Evolutionary conservation across 1,284 basidiomycete genomes (phyloP).

Genomic region (Vanrija sp.): DNA sequence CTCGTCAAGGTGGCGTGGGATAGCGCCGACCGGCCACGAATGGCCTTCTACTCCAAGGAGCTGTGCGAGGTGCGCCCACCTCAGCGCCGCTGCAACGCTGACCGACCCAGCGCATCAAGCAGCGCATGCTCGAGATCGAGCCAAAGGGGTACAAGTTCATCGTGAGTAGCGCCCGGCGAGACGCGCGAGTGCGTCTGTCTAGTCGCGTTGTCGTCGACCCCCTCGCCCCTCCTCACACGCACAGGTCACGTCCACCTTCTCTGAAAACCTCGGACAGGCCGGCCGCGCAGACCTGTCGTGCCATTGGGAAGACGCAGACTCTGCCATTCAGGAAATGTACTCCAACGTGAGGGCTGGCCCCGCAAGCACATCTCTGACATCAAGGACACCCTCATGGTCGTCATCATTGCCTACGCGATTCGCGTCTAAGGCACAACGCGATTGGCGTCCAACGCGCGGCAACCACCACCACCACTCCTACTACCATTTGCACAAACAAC

Average conservation of each 20-base stretch:
- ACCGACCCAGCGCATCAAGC: constrained; percentile 32
- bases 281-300: constrained; percentile 47
- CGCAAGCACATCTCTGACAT: neutral
- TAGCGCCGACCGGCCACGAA: constrained; percentile 25
- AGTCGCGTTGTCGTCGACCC: no score
- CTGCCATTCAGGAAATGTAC: constrained; percentile 43
- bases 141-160: constrained; percentile 46
- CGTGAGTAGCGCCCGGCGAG: constrained; percentile 16
- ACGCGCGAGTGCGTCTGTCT: no score
- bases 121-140: constrained; percentile 41
- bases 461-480: no score
- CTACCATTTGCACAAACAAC: neutral
- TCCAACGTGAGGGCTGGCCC: constrained; percentile 37
- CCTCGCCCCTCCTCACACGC: neutral
- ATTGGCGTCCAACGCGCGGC: no score
- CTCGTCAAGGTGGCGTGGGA: constrained; percentile 34
- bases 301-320: constrained; percentile 47
- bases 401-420: constrained; percentile 42
- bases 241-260: constrained; percentile 37
- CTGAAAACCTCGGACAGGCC: constrained; percentile 45
- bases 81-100: neutral
- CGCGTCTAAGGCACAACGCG: constrained; percentile 16
- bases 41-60: constrained; percentile 35
- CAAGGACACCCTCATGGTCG: constrained; percentile 43
- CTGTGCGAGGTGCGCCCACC: constrained; percentile 42